Percentiles rank a stretch among this genome's conserved stretches.
These are phyloP conservation scores for Phytophthora tubulina DNA, from an alignment of 352 stramenopile species.

Conservation along the genomic window DNA sequence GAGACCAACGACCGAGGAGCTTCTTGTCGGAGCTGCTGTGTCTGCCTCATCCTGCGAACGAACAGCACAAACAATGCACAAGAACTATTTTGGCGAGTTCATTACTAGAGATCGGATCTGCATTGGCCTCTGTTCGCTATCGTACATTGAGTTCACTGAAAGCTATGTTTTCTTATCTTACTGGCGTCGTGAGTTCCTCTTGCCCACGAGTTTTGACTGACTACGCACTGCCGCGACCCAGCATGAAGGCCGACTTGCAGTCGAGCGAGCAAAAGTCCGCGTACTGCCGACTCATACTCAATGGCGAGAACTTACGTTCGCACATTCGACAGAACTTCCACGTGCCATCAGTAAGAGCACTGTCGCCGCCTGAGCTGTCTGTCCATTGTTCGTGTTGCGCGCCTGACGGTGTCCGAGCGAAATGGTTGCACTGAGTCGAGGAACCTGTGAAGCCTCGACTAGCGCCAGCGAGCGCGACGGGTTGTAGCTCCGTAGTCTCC, in stretches of 20 bases:
- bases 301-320: slow-evolving; percentile 43
- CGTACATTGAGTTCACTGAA: background rate
- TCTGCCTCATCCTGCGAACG: too few relatives aligned
- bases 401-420: slow-evolving; percentile 36
- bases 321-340: slow-evolving; percentile 52
- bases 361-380: slow-evolving; percentile 29
- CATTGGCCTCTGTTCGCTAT: background rate
- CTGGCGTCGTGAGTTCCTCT: slow-evolving; percentile 6
- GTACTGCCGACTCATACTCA: slow-evolving; percentile 42
- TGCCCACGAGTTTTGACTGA: background rate
- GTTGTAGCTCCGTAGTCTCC: slow-evolving; percentile 40
- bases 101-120: too few relatives aligned
- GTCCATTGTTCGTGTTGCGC: slow-evolving; percentile 30
- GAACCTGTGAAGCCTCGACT: slow-evolving; percentile 47
- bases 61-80: too few relatives aligned
- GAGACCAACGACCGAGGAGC: too few relatives aligned
- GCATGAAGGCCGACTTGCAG: slow-evolving; percentile 54
- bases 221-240: slow-evolving; percentile 34
- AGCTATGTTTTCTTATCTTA: background rate
- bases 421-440: slow-evolving; percentile 50
- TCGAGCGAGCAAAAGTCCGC: slow-evolving; percentile 51
- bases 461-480: slow-evolving; percentile 46
- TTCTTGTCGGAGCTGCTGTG: too few relatives aligned
- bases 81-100: too few relatives aligned
- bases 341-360: slow-evolving; percentile 12